phyloP scores from a whole-genome alignment of 805 yeast genomes.

The Cyberlindnera mississippiensis region DNA sequence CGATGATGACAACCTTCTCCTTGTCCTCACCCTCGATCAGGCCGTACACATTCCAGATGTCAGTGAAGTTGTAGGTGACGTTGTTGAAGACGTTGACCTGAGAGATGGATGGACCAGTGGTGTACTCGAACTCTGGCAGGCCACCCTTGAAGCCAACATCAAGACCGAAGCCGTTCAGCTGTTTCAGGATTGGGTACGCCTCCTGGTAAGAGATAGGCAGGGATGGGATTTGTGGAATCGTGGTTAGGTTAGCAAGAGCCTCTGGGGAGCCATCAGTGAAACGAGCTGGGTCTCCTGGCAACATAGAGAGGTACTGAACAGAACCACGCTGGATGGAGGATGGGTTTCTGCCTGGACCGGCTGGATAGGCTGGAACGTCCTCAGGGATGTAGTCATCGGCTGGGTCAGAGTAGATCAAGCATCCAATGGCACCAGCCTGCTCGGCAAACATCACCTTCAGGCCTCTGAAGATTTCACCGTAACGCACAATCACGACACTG shows the following conservation, averaged over 20 bases:
- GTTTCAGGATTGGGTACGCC: slow-evolving; percentile 56
- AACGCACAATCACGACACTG: slow-evolving; percentile 62
- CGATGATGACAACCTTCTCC: slow-evolving; percentile 57
- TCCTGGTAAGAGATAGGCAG: slow-evolving; percentile 65
- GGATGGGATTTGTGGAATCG: slow-evolving; percentile 65
- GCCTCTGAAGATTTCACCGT: slow-evolving; percentile 67
- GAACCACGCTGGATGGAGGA: slow-evolving; percentile 75
- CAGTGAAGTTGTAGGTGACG: slow-evolving; percentile 59
- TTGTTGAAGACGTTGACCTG: slow-evolving; percentile 52
- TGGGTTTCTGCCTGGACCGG: slow-evolving; percentile 77
- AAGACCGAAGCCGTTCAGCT: slow-evolving; percentile 56
- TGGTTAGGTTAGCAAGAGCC: slow-evolving; percentile 41
- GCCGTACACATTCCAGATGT: slow-evolving; percentile 62
- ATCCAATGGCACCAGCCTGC: slow-evolving; percentile 65
- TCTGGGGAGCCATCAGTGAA: slow-evolving; percentile 63
- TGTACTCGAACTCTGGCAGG: slow-evolving; percentile 41
- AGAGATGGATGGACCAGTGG: slow-evolving; percentile 46
- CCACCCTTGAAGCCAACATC: slow-evolving; percentile 47
- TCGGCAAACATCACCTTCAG: slow-evolving; percentile 75
- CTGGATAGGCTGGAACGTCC: slow-evolving; percentile 64
- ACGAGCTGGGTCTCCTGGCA: slow-evolving; percentile 73
- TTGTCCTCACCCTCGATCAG: slow-evolving; percentile 49
- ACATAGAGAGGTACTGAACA: slow-evolving; percentile 53
- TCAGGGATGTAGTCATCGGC: slow-evolving; percentile 55
- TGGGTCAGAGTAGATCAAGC: slow-evolving; percentile 66